Evolutionary conservation across 257 asterid species (phyloP).

Genomic region (Capsicum chinense): DNA sequence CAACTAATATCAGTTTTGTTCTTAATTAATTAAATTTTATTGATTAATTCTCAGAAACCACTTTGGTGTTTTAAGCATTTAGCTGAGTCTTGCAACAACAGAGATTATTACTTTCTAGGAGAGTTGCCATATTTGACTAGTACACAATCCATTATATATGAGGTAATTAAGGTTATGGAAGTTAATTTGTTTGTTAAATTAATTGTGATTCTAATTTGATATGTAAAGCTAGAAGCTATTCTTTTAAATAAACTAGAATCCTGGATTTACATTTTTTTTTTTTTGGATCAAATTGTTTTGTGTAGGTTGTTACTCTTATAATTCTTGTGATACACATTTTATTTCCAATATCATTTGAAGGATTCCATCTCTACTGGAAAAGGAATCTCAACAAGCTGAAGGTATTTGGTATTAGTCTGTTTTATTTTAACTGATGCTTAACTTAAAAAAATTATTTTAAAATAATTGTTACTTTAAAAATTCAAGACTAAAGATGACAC

Average conservation of each 20-base stretch:
- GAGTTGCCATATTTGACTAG: conserved; percentile 78
- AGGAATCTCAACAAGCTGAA: conserved; percentile 60
- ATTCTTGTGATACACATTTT: conserved; percentile 68
- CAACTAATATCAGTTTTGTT: background rate
- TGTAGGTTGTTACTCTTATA: conserved; percentile 71
- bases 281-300: background rate
- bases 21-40: conserved; percentile 19
- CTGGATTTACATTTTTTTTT: background rate
- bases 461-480: too few relatives aligned
- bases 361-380: conserved; percentile 72
- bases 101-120: conserved; percentile 82
- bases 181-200: background rate
- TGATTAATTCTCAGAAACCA: conserved; percentile 69
- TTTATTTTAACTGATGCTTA: too few relatives aligned
- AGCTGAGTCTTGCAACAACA: conserved; percentile 55
- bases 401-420: conserved; percentile 45
- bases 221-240: background rate
- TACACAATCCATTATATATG: conserved; percentile 68
- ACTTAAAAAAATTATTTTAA: too few relatives aligned
- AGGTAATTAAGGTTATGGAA: conserved; percentile 50
- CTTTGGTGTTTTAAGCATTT: conserved; percentile 75
- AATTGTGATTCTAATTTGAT: background rate
- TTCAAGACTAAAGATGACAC: too few relatives aligned
- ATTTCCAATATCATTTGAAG: conserved; percentile 80
- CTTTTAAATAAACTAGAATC: too few relatives aligned